Evolutionary conservation across 306 rosid species (phyloP).

Genomic region (Hippophae tibetana): DNA sequence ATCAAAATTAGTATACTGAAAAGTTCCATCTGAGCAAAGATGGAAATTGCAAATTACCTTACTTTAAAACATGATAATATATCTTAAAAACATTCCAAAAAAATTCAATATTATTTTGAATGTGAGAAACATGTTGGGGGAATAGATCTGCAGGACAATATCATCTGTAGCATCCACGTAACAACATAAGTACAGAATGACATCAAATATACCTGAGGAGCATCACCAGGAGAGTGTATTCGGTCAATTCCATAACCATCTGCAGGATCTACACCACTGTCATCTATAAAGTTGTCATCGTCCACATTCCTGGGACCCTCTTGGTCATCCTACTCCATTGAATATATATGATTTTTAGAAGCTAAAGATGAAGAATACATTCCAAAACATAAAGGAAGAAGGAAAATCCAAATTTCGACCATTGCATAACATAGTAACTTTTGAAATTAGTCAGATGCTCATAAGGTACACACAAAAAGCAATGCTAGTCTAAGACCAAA

Average conservation of each 20-base stretch:
- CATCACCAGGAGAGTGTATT: constrained; percentile 65
- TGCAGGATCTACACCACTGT: constrained; percentile 76
- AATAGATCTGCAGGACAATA: not conserved
- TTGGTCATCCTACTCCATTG: constrained; percentile 56
- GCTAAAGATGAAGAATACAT: constrained; percentile 5
- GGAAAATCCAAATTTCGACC: not conserved
- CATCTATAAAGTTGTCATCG: constrained; percentile 96
- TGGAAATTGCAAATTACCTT: not conserved
- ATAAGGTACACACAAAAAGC: not conserved
- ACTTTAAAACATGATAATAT: not conserved
- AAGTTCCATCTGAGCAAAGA: not conserved
- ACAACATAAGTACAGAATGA: no score
- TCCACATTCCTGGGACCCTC: constrained; percentile 71
- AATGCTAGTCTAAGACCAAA: not conserved
- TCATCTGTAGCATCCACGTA: not conserved
- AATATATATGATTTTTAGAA: constrained; percentile 16
- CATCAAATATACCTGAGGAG: constrained; percentile 58
- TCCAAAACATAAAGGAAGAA: not conserved
- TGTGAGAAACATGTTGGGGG: not conserved
- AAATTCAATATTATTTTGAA: not conserved
- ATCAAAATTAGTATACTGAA: not conserved
- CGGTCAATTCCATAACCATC: constrained; percentile 50
- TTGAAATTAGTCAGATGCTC: no score
- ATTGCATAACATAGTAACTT: not conserved
- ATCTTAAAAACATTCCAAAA: not conserved